These are phyloP conservation scores for Pleomassaria siparia DNA, from an alignment of 2,329 filamentous ascomycete genomes.

Conservation along the genomic window DNA sequence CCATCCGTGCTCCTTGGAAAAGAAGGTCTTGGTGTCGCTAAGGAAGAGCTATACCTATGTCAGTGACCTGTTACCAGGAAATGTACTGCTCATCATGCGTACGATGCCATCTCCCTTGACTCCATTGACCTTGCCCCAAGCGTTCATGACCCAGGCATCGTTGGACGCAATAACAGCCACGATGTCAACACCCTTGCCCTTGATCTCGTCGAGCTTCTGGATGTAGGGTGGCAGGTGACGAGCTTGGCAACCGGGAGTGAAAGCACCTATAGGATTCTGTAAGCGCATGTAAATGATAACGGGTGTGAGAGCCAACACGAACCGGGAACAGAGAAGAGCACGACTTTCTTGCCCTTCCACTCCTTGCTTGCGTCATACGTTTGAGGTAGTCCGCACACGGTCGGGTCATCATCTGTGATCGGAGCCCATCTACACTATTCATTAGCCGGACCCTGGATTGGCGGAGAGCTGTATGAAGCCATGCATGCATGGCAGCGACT, in stretches of 20 bases:
- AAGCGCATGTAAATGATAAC: not conserved
- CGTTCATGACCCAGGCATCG: constrained; percentile 84
- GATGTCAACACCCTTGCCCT: constrained; percentile 78
- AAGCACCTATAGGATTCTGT: constrained; percentile 59
- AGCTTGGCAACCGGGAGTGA: constrained; percentile 84
- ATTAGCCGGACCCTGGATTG: not conserved
- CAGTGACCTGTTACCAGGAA: not conserved
- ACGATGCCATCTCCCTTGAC: constrained; percentile 71
- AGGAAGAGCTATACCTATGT: constrained; percentile 66
- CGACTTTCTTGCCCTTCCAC: constrained; percentile 70
- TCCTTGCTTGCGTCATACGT: constrained; percentile 79
- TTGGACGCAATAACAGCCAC: constrained; percentile 82
- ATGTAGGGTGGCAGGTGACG: constrained; percentile 82
- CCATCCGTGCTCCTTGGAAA: constrained; percentile 80
- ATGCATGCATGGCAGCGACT: not conserved
- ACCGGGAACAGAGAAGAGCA: constrained; percentile 69
- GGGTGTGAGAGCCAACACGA: constrained; percentile 17
- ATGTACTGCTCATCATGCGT: constrained; percentile 21
- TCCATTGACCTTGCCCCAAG: constrained; percentile 86
- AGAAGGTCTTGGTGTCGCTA: constrained; percentile 70
- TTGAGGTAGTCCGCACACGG: constrained; percentile 74
- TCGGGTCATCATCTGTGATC: constrained; percentile 71
- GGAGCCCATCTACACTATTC: constrained; percentile 67
- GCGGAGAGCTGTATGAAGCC: not conserved
- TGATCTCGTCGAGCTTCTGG: constrained; percentile 68